Evolutionary conservation across 148 eudicot species (phyloP), one percentile per base, ranked within the genome.

Genomic region (Rhododendron ovatum): DNA sequence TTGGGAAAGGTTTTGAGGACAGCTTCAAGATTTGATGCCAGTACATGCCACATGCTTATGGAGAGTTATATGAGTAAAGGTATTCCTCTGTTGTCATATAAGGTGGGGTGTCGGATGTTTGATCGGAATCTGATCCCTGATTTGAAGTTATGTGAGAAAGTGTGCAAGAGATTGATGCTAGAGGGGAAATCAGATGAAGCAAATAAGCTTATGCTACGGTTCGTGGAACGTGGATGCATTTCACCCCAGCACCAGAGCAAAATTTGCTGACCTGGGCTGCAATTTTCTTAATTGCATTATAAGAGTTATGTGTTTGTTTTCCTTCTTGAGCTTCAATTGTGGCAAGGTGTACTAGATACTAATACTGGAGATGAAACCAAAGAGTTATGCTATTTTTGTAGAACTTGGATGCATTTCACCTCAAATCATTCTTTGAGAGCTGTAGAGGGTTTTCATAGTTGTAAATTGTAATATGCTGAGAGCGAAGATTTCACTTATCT

Each of bases 31-130:
- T 84, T 84, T 59, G 91, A 90, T 86, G 89, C 87, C 37, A 78
- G 61, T 85, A 85, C 90, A 45, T 90, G 91, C 78, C 87, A 86
- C 81, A 84, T 86, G 86, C 90, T 90, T 51, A 88, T 90, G 87
- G 86, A 82, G 41, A 86, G 87, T 79, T 88, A 82, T 83, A 51
- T 90, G 85, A 79, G 67, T 63, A 86, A 88, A 88, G 90, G 86
- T 53, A 37, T 47, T n/a, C 90, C 87, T 88, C 78, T 86, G 28
- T 71, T 85, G 78, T 84, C 91, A 48, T 90, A 88, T 74, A 90
- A 87, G 55, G 90, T 90, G 80, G 90, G 88, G 24, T 88, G 87
- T 83, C 74, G 85, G 20, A 88, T 88, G 91, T 88, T 88, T 35
- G 82, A 87, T 45, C 85, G 90, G 35, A 90, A 88, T 73, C 35